These are phyloP conservation scores for peach (Prunus persica) DNA, from an alignment of 306 rosid species.

Conservation along the genomic window DNA sequence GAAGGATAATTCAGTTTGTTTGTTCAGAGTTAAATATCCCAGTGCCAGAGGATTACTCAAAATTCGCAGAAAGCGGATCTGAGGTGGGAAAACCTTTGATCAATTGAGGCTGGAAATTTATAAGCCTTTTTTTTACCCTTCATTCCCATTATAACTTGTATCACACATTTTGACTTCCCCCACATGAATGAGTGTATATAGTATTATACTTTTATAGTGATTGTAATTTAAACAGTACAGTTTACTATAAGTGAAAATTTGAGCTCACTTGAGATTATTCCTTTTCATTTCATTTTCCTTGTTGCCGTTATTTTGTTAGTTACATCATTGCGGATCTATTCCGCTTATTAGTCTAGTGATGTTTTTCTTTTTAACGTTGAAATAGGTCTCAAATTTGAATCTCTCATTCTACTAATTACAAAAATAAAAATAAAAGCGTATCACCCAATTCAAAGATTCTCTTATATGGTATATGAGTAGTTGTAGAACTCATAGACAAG, in stretches of 20 bases:
- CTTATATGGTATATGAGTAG: too few relatives aligned
- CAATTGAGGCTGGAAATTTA: constrained; percentile 46
- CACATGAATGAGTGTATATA: background rate
- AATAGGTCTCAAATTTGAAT: too few relatives aligned
- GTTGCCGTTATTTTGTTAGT: background rate
- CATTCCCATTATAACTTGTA: background rate
- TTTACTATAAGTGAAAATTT: background rate
- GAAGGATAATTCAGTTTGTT: constrained; percentile 57
- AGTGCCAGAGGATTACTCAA: constrained; percentile 58
- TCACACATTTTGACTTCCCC: background rate
- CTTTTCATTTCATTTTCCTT: background rate
- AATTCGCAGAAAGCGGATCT: constrained; percentile 22
- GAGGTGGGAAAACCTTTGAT: constrained; percentile 54
- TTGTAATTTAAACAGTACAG: background rate
- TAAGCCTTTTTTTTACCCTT: background rate
- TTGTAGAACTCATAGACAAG: too few relatives aligned
- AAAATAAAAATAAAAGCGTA: too few relatives aligned
- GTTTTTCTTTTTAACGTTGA: too few relatives aligned
- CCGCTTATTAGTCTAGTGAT: too few relatives aligned
- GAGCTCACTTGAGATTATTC: background rate
- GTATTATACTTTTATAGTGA: background rate
- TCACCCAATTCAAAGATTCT: too few relatives aligned
- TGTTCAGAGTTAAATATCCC: constrained; percentile 91
- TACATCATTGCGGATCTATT: too few relatives aligned
- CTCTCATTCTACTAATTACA: too few relatives aligned